Conservation (phyloP, 768 basidiomycete species). For the Harrya chromipes region DNA sequence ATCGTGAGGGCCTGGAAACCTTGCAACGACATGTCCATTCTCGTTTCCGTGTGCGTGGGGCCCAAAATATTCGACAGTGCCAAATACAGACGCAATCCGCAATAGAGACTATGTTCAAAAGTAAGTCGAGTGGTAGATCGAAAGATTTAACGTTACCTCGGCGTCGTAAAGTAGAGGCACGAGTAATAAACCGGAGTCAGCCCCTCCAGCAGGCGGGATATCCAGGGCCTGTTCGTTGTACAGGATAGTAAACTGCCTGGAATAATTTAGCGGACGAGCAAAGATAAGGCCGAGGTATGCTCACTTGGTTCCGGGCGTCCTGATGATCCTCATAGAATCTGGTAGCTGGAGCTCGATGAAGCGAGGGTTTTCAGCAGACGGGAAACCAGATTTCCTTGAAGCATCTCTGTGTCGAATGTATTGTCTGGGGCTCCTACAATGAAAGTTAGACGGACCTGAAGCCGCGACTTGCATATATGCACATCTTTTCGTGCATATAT, state of each 20-base stretch:
- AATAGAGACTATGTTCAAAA: slow-evolving; percentile 43
- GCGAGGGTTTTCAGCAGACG: slow-evolving; percentile 20
- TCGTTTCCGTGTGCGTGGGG: slow-evolving; percentile 25
- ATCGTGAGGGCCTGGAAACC: slow-evolving; percentile 52
- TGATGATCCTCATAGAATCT: slow-evolving; percentile 59
- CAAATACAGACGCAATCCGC: slow-evolving; percentile 57
- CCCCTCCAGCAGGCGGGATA: slow-evolving; percentile 6
- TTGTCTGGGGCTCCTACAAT: slow-evolving; percentile 20
- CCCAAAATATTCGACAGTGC: slow-evolving; percentile 56
- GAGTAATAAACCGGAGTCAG: slow-evolving; percentile 40
- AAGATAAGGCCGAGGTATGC: slow-evolving; percentile 1
- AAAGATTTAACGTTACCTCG: slow-evolving; percentile 40
- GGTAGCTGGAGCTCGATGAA: slow-evolving; percentile 49
- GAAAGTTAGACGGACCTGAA: slow-evolving; percentile 7
- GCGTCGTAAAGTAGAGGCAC: slow-evolving; percentile 59
- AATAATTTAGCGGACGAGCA: neutral
- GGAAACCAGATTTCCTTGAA: slow-evolving; percentile 13
- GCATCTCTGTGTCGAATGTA: slow-evolving; percentile 18
- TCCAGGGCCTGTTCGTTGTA: slow-evolving; percentile 57
- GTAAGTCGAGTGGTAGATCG: slow-evolving; percentile 5
- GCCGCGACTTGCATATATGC: slow-evolving; percentile 20
- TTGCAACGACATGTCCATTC: slow-evolving; percentile 14
- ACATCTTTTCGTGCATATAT: slow-evolving; percentile 14
- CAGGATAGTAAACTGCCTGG: slow-evolving; percentile 40
- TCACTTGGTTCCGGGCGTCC: slow-evolving; percentile 51